Percentiles rank a stretch among this genome's conserved stretches.
These are phyloP conservation scores for Nelumbo lutea DNA, from an alignment of 164 flowering plant genomes.

Conservation along the genomic window DNA sequence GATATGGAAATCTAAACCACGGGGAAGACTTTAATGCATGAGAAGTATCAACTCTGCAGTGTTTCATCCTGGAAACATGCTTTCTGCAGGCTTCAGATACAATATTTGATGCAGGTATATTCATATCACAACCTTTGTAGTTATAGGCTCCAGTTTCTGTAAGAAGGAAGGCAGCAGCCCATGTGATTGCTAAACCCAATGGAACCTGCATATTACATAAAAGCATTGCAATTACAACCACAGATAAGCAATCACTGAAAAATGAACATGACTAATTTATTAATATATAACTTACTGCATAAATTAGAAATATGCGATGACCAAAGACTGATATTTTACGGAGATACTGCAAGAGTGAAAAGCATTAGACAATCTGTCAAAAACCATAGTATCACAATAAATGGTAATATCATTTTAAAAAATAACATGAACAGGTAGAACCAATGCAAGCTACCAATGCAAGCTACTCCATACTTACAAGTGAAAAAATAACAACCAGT, in stretches of 20 bases:
- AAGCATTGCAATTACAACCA: background rate
- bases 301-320: slow-evolving; percentile 88
- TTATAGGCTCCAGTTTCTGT: slow-evolving; percentile 89
- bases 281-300: slow-evolving; percentile 58
- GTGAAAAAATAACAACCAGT: slow-evolving; percentile 74
- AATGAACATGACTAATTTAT: background rate
- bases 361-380: slow-evolving; percentile 4
- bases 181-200: slow-evolving; percentile 85
- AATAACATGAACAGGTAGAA: background rate
- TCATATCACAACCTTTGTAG: slow-evolving; percentile 81
- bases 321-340: slow-evolving; percentile 90
- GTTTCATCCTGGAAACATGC: slow-evolving; percentile 75
- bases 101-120: slow-evolving; percentile 78
- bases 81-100: slow-evolving; percentile 79
- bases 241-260: background rate
- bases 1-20: slow-evolving; percentile 98
- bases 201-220: slow-evolving; percentile 62
- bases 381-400: no score
- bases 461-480: slow-evolving; percentile 50
- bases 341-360: slow-evolving; percentile 67
- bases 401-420: no score
- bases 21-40: slow-evolving; percentile 75
- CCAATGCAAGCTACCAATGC: background rate
- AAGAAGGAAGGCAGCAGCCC: slow-evolving; percentile 84
- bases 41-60: slow-evolving; percentile 86